Percentiles rank a stretch among this genome's conserved stretches.
Conservation (phyloP, 495 filamentous ascomycete species). For the Neurospora sp. region DNA sequence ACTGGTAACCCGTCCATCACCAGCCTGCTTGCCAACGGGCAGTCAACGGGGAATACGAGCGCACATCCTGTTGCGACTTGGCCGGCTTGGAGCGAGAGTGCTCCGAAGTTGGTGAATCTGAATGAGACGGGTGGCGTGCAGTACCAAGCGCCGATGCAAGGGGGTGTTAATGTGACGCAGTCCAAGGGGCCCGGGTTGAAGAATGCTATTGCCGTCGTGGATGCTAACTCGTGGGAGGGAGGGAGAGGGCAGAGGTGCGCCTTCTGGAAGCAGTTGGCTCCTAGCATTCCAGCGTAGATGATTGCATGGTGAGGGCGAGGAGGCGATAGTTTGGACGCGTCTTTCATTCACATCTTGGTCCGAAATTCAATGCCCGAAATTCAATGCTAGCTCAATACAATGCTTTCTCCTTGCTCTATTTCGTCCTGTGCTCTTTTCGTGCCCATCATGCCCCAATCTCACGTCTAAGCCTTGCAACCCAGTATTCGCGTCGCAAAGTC, state of each 20-base stretch:
- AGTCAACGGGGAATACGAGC: constrained; percentile 18
- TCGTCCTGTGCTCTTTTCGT: background rate
- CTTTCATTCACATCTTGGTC: background rate
- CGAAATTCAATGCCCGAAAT: background rate
- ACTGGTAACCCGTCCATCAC: constrained; percentile 41
- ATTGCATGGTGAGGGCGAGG: no score
- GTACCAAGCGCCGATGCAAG: constrained; percentile 10
- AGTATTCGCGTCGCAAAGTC: background rate
- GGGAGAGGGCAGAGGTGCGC: constrained; percentile 45
- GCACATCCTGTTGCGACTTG: constrained; percentile 18
- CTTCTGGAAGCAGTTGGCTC: constrained; percentile 41
- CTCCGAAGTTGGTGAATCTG: constrained; percentile 38
- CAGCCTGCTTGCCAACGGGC: constrained; percentile 32
- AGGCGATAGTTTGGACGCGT: background rate
- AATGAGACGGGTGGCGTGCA: constrained; percentile 44
- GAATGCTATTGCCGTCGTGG: constrained; percentile 37
- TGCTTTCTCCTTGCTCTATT: background rate
- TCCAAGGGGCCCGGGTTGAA: constrained; percentile 29
- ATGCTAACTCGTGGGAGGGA: constrained; percentile 47
- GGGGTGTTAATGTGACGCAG: constrained; percentile 24
- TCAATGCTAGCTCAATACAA: background rate
- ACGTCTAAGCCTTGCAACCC: background rate
- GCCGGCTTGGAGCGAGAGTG: constrained; percentile 25
- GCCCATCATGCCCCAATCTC: no score
- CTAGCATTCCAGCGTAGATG: constrained; percentile 28